These are phyloP conservation scores for Stemphylium beticola DNA, from an alignment of 2,329 filamentous ascomycete genomes.

Conservation along the genomic window DNA sequence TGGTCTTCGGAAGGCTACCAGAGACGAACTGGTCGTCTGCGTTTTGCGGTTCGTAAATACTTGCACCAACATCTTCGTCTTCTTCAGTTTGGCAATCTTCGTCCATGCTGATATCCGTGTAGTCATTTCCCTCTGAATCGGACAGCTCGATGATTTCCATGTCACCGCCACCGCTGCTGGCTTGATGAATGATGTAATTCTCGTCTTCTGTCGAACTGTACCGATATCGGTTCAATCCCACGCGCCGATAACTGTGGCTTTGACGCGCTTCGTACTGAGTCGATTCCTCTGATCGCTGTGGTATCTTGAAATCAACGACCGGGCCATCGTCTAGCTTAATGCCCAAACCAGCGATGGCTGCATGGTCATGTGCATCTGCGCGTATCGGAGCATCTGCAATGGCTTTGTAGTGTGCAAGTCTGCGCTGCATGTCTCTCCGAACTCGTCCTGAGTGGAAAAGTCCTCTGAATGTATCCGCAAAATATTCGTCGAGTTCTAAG, in stretches of 20 bases:
- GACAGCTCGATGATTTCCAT: not conserved
- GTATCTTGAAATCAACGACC: not conserved
- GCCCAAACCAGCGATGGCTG: not conserved
- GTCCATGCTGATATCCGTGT: not conserved
- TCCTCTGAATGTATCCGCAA: not conserved
- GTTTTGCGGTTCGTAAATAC: too few relatives aligned
- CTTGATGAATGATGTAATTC: not conserved
- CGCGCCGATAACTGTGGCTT: not conserved
- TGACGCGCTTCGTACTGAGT: too few relatives aligned
- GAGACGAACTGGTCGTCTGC: not conserved
- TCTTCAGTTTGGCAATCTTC: not conserved
- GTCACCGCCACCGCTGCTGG: not conserved
- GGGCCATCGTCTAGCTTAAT: not conserved
- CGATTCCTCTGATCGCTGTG: not conserved
- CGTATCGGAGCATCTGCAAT: not conserved
- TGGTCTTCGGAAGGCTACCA: not conserved
- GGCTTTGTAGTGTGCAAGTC: slow-evolving; percentile 9
- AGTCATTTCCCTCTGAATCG: not conserved
- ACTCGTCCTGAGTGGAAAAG: slow-evolving; percentile 11
- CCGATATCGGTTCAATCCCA: too few relatives aligned
- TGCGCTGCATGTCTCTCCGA: slow-evolving; percentile 7
- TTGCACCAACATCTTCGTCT: not conserved
- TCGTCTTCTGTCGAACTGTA: not conserved
- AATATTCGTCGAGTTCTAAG: not conserved
- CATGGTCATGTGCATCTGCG: not conserved